Evolutionary conservation across 2,329 filamentous ascomycete species (phyloP), one percentile per base, ranked within the genome.

Genomic region (Phoma sp.): DNA sequence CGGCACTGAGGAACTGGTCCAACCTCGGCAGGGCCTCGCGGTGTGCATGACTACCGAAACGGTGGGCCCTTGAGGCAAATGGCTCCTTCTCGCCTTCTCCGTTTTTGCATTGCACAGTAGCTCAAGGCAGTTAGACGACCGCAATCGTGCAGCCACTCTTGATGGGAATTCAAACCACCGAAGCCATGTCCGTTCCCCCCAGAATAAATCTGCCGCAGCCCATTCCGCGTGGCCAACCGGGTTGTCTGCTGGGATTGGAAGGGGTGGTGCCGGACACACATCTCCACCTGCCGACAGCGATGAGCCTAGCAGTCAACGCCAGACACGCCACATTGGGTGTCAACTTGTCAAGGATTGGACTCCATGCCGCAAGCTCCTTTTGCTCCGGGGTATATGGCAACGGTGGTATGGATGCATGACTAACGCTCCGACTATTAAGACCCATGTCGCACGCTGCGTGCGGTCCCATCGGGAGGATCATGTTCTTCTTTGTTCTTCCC

Each of bases 251-350:
- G 14, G 37, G 25, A 53, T 33, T 43, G 32, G 30, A 33, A 42
- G 18, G 42, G 34, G 28, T 20, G 34, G 23, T 28, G 15, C 39
- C 28, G 33, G 25, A 17, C n/a, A 21, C n/a, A 5, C 51, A 38
- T 45, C 36, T 53, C 46, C 49, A 57, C 50, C 28, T 45, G 37
- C 38, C 47, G 23, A 45, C 28, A 40, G 15, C 55, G 40, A 53
- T 56, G 47, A 42, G 23, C 33, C 53, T 48, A 48, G 48, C 17
- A 48, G 20, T 14, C n/a, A 32, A 7, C 40, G 37, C 23, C 43
- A 47, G 50, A 49, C 45, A 25, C 48, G 48, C 47, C 53, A 56
- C 47, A 37, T 53, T 53, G 40, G 45, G 48, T 56, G 48, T 59
- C 48, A 53, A 47, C 30, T 14, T 33, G 42, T 32, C 50, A 29